phyloP scores from a whole-genome alignment of 2,329 filamentous ascomycete species.

The Beauveria sp. region DNA sequence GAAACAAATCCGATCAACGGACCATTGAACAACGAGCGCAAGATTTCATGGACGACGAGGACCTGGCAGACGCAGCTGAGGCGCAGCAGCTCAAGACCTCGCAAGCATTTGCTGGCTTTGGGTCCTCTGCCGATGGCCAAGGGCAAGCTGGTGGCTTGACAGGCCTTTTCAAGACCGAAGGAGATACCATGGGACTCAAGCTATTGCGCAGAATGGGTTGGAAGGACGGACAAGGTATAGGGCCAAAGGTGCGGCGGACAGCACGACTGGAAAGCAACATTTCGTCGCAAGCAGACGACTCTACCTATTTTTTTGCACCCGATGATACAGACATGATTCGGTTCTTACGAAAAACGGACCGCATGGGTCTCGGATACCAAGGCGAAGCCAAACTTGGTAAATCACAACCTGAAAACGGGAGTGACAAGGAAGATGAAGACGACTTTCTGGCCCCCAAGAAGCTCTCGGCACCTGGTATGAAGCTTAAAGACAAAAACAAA shows the following conservation, averaged over 20 bases:
- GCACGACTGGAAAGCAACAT: constrained; percentile 52
- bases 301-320: constrained; percentile 74
- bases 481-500: constrained; percentile 43
- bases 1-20: constrained; percentile 54
- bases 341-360: constrained; percentile 58
- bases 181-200: constrained; percentile 81
- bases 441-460: constrained; percentile 16
- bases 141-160: constrained; percentile 41
- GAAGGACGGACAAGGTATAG: constrained; percentile 88
- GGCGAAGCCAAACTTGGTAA: constrained; percentile 47
- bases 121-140: constrained; percentile 52
- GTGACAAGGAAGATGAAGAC: constrained; percentile 39
- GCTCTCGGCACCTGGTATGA: constrained; percentile 20
- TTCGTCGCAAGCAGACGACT: constrained; percentile 30
- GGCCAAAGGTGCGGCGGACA: constrained; percentile 71
- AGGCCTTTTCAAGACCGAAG: constrained; percentile 62
- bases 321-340: constrained; percentile 65
- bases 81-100: constrained; percentile 65
- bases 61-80: constrained; percentile 79
- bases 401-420: constrained; percentile 26
- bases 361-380: constrained; percentile 61
- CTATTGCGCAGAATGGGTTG: constrained; percentile 90
- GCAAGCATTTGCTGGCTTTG: constrained; percentile 67
- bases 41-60: constrained; percentile 98
- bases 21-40: constrained; percentile 55